Evolutionary conservation across 352 stramenopile genomes (phyloP).

Genomic region (Phytophthora fragariae): DNA sequence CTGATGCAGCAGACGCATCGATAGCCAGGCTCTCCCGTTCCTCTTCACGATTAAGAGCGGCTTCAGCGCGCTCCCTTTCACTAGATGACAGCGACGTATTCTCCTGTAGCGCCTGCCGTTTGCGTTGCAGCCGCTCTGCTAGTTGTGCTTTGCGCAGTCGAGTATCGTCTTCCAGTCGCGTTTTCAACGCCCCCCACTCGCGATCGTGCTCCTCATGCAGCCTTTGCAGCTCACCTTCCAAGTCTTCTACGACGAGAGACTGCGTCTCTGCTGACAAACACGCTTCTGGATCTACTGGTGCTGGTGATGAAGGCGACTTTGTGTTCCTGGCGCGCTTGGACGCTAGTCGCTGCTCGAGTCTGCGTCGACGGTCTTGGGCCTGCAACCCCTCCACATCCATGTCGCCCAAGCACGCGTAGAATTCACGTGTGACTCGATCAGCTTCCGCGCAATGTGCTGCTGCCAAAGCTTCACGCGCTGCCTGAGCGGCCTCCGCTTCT

Average conservation of each 20-base stretch:
- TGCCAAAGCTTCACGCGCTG: slow-evolving; percentile 35
- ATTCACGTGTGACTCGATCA: slow-evolving; percentile 39
- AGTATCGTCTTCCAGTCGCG: slow-evolving; percentile 43
- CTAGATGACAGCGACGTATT: slow-evolving; percentile 16
- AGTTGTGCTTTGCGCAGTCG: slow-evolving; percentile 41
- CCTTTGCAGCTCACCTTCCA: slow-evolving; percentile 34
- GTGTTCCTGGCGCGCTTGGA: slow-evolving; percentile 21
- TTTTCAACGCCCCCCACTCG: slow-evolving; percentile 40
- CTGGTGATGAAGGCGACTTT: not conserved
- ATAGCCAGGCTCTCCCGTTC: slow-evolving; percentile 20
- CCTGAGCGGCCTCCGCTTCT: slow-evolving; percentile 34
- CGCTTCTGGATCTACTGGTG: not conserved
- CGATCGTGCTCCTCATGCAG: slow-evolving; percentile 47
- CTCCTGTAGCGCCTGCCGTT: slow-evolving; percentile 31
- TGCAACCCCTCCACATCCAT: slow-evolving; percentile 25
- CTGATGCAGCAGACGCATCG: slow-evolving; percentile 22
- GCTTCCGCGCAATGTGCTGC: slow-evolving; percentile 37
- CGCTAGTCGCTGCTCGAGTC: slow-evolving; percentile 35
- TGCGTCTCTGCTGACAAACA: slow-evolving; percentile 6
- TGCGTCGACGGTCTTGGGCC: slow-evolving; percentile 23
- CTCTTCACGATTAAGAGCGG: slow-evolving; percentile 36
- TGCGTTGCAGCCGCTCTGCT: slow-evolving; percentile 43
- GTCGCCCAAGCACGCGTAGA: slow-evolving; percentile 29
- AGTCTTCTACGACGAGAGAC: slow-evolving; percentile 20
- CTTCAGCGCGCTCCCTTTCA: slow-evolving; percentile 16